Base-by-base conservation (phyloP, 495 filamentous ascomycete genomes). In the Viridothelium virens region DNA sequence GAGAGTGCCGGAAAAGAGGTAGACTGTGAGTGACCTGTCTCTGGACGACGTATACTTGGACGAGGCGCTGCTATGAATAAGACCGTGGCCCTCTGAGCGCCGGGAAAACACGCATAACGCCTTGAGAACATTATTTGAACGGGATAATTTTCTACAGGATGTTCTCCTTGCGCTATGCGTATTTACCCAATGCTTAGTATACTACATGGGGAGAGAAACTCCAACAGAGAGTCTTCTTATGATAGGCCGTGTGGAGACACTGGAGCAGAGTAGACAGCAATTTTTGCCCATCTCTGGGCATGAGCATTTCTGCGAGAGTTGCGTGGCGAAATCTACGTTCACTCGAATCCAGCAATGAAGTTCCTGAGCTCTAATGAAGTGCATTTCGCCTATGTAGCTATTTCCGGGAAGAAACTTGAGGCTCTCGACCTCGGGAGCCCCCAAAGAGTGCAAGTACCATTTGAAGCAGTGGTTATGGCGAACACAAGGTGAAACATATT, bases 11-110 rank as follows among this genome's bases (percentile, higher is more conserved):
- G 48, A 53, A 53, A 53, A 12, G n/a, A 12, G 48, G 10, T 14
- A 5, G 9, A 53, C 48, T 12, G 10, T 18, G 9, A 12, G 48
- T 14, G 48, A 53, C 9, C n/a, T 14, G 9, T 18, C 48, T 53
- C n/a, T 53, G 48, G n/a, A 53, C 48, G 25, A 53, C 12, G n/a
- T 53, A 53, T 11, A 46, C 41, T 46, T 46, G 41, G 41, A 46
- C 41, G 41, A 46, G 7, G 41, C 41, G 41, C 41, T 46, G 41
- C 41, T 46, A 46, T 46, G 14, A 16, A 16, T 16, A 46, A 46
- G 41, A 46, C 41, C 14, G 41, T 16, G 14, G 41, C 14, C 41
- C 41, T 46, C 41, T 46, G 41, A 46, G 41, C 41, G 41, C 14
- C 41, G 41, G 41, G 41, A 46, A 46, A 46, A 46, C 41, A 46